Evolutionary conservation across 2,329 filamentous ascomycete species (phyloP), one percentile per base, ranked within the genome.

Genomic region (Botrytis cinerea): DNA sequence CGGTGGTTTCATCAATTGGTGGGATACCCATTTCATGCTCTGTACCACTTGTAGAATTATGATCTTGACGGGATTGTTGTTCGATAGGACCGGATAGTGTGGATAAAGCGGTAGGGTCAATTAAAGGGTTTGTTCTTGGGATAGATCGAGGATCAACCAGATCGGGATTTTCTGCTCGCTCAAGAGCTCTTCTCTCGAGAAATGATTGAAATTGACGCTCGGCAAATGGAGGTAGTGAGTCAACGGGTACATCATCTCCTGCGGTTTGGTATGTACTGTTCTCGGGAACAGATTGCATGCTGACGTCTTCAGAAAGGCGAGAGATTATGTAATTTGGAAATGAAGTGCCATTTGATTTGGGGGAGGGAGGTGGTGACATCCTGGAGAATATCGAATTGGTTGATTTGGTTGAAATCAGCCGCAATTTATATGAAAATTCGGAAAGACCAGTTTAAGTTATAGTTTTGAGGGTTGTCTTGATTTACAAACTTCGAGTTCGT

Each of bases 11-110:
- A 12, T 48, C 22, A 25, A 4, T 1, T n/a, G 4, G 9, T 9
- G 12, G 18, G 48, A 14, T 4, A 54, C 4, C 6, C 0, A 18
- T 0, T 54, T 12, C n/a, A 16, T 16, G 2, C 2, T 3, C n/a
- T 5, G 4, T 18, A 28, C 1, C 0, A 12, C 0, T 0, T 7
- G 25, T 5, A 54, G n/a, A 0, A 16, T 28, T 18, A 2, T 32
- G 8, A 8, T 9, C 2, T 28, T 2, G 51, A 28, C 0, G 51
- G 14, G 18, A n/a, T 57, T 14, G 51, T 57, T 16, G n/a, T 57
- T 8, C 3, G 5, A 6, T 9, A 9, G 51, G 16, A 57, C 14
- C 9, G 18, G 7, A 7, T 0, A 3, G 7, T 18, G 16, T 14
- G 28, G 51, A 16, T 6, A 7, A 20, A 45, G 10, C 16, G 3